These are phyloP conservation scores for Lactarius hengduanensis DNA, from an alignment of 768 basidiomycete species.

Conservation along the genomic window DNA sequence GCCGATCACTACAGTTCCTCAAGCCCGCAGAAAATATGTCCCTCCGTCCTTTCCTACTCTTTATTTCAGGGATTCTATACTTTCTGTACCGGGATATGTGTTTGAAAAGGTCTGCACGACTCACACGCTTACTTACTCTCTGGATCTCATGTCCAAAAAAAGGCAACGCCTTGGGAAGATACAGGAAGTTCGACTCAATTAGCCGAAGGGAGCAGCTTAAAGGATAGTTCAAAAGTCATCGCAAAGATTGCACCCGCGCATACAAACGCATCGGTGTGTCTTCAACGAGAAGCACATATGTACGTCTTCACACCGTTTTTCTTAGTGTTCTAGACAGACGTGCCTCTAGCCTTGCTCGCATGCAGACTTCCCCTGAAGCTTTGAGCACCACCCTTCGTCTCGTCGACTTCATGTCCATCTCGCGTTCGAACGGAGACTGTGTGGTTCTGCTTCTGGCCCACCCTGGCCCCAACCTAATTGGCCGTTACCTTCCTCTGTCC, in stretches of 20 bases:
- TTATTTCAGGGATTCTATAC: conserved; percentile 52
- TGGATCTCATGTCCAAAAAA: not conserved
- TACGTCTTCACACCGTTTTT: conserved; percentile 31
- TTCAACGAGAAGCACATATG: conserved; percentile 75
- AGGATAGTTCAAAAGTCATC: conserved; percentile 64
- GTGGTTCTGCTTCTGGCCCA: conserved; percentile 70
- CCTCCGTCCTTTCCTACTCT: conserved; percentile 57
- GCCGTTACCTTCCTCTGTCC: conserved; percentile 64
- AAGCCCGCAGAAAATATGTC: conserved; percentile 48
- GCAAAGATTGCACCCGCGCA: conserved; percentile 74
- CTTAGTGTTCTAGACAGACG: conserved; percentile 2
- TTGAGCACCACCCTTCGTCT: conserved; percentile 53
- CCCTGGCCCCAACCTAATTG: conserved; percentile 66
- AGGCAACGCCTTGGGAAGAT: conserved; percentile 69
- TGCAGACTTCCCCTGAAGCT: conserved; percentile 50
- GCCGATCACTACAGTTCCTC: not conserved
- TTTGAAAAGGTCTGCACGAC: conserved; percentile 56
- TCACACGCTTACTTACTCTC: conserved; percentile 10
- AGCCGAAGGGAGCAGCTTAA: conserved; percentile 66
- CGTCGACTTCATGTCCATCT: conserved; percentile 66
- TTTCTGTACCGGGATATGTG: conserved; percentile 69
- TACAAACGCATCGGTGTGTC: conserved; percentile 67
- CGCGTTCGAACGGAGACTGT: conserved; percentile 62
- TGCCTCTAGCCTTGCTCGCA: conserved; percentile 46
- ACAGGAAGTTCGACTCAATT: conserved; percentile 69